Percentiles rank a stretch among this genome's conserved stretches.
phyloP scores from a whole-genome alignment of 2,329 filamentous ascomycete genomes.

The Aureobasidium sp. region DNA sequence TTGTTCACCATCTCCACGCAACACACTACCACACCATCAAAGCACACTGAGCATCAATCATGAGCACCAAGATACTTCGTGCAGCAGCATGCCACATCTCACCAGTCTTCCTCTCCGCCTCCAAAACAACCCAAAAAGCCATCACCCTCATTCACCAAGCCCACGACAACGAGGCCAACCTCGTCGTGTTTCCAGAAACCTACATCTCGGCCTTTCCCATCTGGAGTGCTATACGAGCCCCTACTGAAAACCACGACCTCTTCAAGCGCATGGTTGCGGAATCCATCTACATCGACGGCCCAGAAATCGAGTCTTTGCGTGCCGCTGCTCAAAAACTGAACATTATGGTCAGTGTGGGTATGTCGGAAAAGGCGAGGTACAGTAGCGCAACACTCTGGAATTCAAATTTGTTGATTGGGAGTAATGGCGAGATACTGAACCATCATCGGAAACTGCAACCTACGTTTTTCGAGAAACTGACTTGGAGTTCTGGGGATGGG shows the following conservation, averaged over 20 bases:
- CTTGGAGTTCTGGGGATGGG: slow-evolving; percentile 46
- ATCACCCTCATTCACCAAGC: slow-evolving; percentile 39
- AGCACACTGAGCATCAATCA: not conserved
- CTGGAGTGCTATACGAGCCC: slow-evolving; percentile 40
- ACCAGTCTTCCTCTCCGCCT: slow-evolving; percentile 41
- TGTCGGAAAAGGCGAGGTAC: slow-evolving; percentile 39
- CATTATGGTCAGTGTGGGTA: slow-evolving; percentile 40
- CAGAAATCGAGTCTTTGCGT: slow-evolving; percentile 37
- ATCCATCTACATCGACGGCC: slow-evolving; percentile 38
- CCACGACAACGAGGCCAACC: slow-evolving; percentile 34
- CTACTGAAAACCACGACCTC: slow-evolving; percentile 42
- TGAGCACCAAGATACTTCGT: slow-evolving; percentile 5
- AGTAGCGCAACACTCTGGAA: slow-evolving; percentile 44
- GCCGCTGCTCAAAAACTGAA: slow-evolving; percentile 29
- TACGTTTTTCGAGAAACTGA: slow-evolving; percentile 50
- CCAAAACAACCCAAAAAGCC: slow-evolving; percentile 39
- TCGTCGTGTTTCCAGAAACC: slow-evolving; percentile 47
- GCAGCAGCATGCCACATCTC: slow-evolving; percentile 24
- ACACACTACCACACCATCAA: not conserved
- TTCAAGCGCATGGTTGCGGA: slow-evolving; percentile 40
- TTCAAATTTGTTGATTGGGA: slow-evolving; percentile 40
- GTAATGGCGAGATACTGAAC: slow-evolving; percentile 37
- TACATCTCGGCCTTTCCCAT: slow-evolving; percentile 46
- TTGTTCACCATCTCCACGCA: not conserved
- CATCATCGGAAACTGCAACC: slow-evolving; percentile 48